Evolutionary conservation across 441 rosid genomes (phyloP), one percentile per base, ranked within the genome.

Genomic region (Aleurites moluccanus): DNA sequence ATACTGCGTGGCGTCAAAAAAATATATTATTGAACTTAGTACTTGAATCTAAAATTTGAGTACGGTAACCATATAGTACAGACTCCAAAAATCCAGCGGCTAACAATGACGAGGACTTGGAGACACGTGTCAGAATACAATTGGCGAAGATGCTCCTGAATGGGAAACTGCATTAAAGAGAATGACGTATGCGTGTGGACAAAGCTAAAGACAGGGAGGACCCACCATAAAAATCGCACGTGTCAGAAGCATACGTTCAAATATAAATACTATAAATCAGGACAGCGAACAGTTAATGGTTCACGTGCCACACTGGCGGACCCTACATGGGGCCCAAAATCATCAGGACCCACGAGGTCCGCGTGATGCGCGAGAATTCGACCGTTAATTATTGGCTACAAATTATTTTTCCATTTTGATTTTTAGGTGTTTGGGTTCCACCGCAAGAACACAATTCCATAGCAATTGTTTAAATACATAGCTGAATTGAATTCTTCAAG

Each of bases 301-400:
- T 83, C 82, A 80, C 71, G 77, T 83, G 84, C 53, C 52, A 30
- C 25, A 20, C 10, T 0, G 2, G 64, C 47, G 77, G 80, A n/a
- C 74, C 67, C 53, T 8, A 25, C 8, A 21, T 16, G 45, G 14
- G 4, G 15, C 8, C 57, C 9, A 0, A 20, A 4, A 23, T 15
- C 18, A 1, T 53, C 50, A n/a, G 72, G 61, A 20, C 74, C 75
- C 65, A 47, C 60, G 33, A 18, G 70, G 30, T 30, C 69, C 67
- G 50, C 62, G 56, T 69, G 78, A 80, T 59, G 38, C 6, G 15
- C 33, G 23, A 42, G 18, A 47, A 61, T 73, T 72, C 73, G 63
- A 67, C 77, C 80, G 73, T 69, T 62, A n/a, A 73, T n/a, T 64
- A 66, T n/a, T n/a, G n/a, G n/a, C n/a, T n/a, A n/a, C n/a, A n/a